Evolutionary conservation across 2,329 filamentous ascomycete genomes (phyloP).

Genomic region (Trichophaea hybrida): DNA sequence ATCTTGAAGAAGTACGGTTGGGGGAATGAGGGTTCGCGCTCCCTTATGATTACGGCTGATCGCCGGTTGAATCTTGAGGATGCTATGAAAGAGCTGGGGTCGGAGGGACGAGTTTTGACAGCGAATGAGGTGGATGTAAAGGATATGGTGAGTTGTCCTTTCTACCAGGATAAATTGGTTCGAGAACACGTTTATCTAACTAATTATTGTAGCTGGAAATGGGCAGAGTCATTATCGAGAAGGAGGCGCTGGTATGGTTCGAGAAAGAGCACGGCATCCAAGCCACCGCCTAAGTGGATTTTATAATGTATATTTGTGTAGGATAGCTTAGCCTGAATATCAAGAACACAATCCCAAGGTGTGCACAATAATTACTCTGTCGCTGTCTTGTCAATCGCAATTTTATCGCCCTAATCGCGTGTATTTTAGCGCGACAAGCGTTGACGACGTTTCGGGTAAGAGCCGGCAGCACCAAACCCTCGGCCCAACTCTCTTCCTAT

Average conservation of each 20-base stretch:
- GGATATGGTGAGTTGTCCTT: conserved; percentile 42
- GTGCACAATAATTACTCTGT: neutral
- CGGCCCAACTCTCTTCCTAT: neutral
- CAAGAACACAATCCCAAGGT: neutral
- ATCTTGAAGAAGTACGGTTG: conserved; percentile 58
- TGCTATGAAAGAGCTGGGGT: conserved; percentile 48
- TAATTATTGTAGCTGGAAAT: conserved; percentile 46
- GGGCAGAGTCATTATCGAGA: conserved; percentile 75
- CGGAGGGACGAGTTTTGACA: conserved; percentile 54
- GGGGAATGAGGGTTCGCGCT: conserved; percentile 52
- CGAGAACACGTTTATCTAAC: neutral
- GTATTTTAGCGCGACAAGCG: conserved; percentile 1
- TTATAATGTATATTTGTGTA: neutral
- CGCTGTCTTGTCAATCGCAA: neutral
- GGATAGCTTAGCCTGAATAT: neutral
- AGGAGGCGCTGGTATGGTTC: conserved; percentile 60
- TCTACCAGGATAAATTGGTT: no score
- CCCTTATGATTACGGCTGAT: conserved; percentile 56
- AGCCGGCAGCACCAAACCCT: neutral
- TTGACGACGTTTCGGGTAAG: neutral
- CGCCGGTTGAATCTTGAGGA: conserved; percentile 49
- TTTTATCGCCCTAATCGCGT: neutral
- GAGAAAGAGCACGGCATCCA: conserved; percentile 35
- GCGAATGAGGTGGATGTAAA: conserved; percentile 85
- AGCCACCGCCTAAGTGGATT: neutral